Evolutionary conservation across 495 filamentous ascomycete species (phyloP).

Genomic region (Xylaria cubensis): DNA sequence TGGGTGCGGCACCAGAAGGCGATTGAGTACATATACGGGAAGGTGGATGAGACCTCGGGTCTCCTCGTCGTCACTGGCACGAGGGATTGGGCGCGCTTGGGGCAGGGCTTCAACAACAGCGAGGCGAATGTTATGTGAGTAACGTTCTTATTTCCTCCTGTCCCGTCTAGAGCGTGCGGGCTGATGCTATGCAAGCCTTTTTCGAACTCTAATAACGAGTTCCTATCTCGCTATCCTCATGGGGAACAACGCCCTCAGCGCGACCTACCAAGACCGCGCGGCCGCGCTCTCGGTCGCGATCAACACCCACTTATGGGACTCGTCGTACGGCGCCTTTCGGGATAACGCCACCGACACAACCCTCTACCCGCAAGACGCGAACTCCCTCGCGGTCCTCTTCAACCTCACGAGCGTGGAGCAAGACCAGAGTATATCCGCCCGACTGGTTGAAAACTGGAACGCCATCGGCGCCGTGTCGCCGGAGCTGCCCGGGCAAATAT

Average conservation of each 20-base stretch:
- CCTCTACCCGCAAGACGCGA: constrained; percentile 61
- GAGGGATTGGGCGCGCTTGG: constrained; percentile 17
- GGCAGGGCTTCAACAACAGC: constrained; percentile 18
- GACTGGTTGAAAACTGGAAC: constrained; percentile 61
- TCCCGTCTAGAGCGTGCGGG: too few species aligned
- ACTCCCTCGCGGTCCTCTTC: constrained; percentile 54
- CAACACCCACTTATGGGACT: constrained; percentile 51
- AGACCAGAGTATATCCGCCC: constrained; percentile 50
- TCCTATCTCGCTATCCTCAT: too few species aligned
- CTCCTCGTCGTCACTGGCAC: constrained; percentile 47
- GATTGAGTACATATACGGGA: constrained; percentile 61
- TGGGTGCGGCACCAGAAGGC: constrained; percentile 60
- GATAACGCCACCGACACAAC: constrained; percentile 56
- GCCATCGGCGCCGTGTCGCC: constrained; percentile 61
- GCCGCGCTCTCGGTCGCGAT: too few species aligned
- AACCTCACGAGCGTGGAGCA: constrained; percentile 41
- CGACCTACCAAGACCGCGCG: too few species aligned
- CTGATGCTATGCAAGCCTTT: too few species aligned
- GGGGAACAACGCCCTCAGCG: too few species aligned
- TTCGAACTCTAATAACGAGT: too few species aligned
- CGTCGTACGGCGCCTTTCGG: constrained; percentile 59
- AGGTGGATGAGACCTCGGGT: constrained; percentile 56
- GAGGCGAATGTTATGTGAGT: constrained; percentile 18
- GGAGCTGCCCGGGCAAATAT: constrained; percentile 65
- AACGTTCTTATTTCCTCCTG: constrained; percentile 22